phyloP scores from a whole-genome alignment of 768 basidiomycete species.

The Paxillus involutus region DNA sequence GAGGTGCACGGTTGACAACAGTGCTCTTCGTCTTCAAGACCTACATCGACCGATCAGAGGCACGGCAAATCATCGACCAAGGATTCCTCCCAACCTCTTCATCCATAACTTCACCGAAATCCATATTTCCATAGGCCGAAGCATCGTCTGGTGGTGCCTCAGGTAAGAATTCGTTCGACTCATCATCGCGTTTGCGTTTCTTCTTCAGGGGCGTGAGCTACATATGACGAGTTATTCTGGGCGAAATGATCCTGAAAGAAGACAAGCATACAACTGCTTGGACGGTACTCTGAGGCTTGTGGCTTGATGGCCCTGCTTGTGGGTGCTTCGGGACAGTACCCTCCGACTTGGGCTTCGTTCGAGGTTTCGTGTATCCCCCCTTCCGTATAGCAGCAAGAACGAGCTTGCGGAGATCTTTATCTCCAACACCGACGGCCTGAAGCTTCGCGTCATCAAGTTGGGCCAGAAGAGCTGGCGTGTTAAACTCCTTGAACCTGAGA shows the following conservation, averaged over 20 bases:
- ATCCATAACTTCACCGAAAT: conserved; percentile 72
- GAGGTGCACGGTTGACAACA: conserved; percentile 86
- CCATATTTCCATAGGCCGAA: conserved; percentile 51
- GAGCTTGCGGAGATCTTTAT: conserved; percentile 63
- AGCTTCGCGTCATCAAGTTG: conserved; percentile 63
- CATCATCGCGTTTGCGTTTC: conserved; percentile 42
- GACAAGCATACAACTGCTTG: conserved; percentile 29
- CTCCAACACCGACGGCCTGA: conserved; percentile 53
- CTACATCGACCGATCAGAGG: conserved; percentile 35
- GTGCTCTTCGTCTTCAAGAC: conserved; percentile 57
- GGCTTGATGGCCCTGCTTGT: conserved; percentile 5
- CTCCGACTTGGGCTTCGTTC: conserved; percentile 18
- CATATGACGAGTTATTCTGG: conserved; percentile 1
- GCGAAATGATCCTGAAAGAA: background rate
- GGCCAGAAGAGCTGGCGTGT: conserved; percentile 56
- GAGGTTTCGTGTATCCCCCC: conserved; percentile 49
- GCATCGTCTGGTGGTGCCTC: conserved; percentile 50
- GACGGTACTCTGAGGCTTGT: conserved; percentile 21
- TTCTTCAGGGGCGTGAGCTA: conserved; percentile 51
- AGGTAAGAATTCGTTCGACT: conserved; percentile 61
- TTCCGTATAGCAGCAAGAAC: conserved; percentile 61
- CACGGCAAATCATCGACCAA: background rate
- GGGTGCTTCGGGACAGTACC: background rate
- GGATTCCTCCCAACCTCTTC: conserved; percentile 53
- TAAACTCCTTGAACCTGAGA: conserved; percentile 68